Base-by-base conservation (phyloP, 2,329 filamentous ascomycete species). In the Neofusicoccum sp. region DNA sequence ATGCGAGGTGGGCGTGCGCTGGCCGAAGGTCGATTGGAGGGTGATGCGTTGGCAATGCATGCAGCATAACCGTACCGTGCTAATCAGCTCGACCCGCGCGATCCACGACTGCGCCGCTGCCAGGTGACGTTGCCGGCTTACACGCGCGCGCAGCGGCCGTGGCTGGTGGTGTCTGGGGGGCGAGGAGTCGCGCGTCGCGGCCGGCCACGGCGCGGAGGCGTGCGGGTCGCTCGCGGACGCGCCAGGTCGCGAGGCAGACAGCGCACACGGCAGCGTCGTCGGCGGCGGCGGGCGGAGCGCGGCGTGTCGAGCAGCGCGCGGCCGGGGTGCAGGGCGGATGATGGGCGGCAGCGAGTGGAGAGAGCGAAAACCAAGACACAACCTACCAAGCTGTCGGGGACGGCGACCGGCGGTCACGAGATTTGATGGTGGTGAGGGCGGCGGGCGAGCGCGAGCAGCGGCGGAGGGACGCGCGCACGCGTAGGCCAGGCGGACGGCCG, bases 21-120 rank as follows among this genome's bases (percentile, higher is more conserved):
- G 74, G 72, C 72, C 69, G 70, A 70, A 67, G 71, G 71, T 66
- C 73, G 71, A 77, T 77, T 76, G 74, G 75, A 75, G 72, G 36
- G 71, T 74, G 76, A 77, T 78, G 76, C 71, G 76, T 66, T 78
- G 76, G 74, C 76, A 76, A 71, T 77, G 76, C 75, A 76, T 66
- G 71, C 50, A 58, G 39, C 41, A 45, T 45, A 45, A 14, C 50
- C 54, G 36, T 33, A 44, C 52, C 52, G 52, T 37, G 50, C 29
- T 60, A 43, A 63, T 48, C 49, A 45, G 39, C 36, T 56, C 36
- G 22, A 56, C 37, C 37, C 22, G 52, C 34, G 52, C 37, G 52
- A 44, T 56, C 52, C 52, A 56, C 54, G 56, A 48, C 56, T 33
- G 52, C 52, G 52, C 37, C 52, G 54, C 54, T 45, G 54, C 54